phyloP scores from a whole-genome alignment of 495 filamentous ascomycete genomes.

The Neurospora discreta region DNA sequence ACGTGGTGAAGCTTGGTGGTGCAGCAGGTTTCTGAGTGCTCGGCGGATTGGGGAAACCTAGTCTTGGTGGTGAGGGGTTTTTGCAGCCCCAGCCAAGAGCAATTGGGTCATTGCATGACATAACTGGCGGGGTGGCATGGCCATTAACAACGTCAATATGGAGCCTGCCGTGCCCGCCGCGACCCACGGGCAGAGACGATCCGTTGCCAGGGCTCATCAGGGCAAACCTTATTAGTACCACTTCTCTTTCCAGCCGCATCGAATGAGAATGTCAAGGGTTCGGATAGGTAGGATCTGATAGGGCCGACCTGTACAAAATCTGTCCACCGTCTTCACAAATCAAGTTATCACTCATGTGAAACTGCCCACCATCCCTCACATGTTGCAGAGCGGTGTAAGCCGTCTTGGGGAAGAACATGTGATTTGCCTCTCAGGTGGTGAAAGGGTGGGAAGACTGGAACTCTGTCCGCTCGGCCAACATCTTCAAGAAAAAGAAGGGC shows the following conservation, averaged over 20 bases:
- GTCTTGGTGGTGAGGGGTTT: not conserved
- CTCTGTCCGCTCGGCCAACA: not conserved
- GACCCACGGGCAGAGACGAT: not conserved
- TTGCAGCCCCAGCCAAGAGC: not conserved
- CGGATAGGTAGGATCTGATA: not conserved
- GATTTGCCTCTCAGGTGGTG: not conserved
- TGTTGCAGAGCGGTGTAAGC: not conserved
- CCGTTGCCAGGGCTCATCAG: not conserved
- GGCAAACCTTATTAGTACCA: not conserved
- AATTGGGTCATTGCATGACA: not conserved
- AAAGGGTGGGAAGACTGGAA: not conserved
- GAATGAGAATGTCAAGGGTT: not conserved
- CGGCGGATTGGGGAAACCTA: not conserved
- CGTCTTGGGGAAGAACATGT: not conserved
- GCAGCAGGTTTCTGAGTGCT: not conserved
- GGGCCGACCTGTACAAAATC: not conserved
- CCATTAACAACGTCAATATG: not conserved
- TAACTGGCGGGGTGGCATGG: not conserved
- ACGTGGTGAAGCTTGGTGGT: not conserved
- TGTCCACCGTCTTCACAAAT: not conserved
- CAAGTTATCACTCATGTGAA: not conserved
- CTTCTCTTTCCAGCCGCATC: not conserved
- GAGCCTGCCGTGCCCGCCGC: not conserved
- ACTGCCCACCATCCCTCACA: not conserved
- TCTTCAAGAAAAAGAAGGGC: not conserved